Percentiles rank a stretch among this genome's conserved stretches.
phyloP scores from a whole-genome alignment of 2,329 filamentous ascomycete species.

The Alternaria triticimaculans region DNA sequence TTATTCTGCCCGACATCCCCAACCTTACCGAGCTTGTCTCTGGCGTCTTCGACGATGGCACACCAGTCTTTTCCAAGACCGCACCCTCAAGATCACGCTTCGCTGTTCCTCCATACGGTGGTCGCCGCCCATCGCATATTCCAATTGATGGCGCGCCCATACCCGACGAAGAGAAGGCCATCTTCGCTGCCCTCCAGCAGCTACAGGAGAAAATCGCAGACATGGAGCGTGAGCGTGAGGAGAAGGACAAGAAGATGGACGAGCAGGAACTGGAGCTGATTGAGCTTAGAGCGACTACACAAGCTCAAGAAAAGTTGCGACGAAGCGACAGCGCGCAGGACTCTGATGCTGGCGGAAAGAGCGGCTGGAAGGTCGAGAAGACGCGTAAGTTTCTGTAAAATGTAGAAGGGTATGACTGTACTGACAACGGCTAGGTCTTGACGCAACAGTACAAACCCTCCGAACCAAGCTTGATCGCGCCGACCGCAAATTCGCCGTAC shows the following conservation, averaged over 20 bases:
- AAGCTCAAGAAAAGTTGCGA: slow-evolving; percentile 49
- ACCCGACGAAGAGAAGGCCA: slow-evolving; percentile 67
- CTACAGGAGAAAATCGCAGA: slow-evolving; percentile 64
- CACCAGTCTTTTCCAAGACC: slow-evolving; percentile 62
- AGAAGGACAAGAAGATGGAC: slow-evolving; percentile 57
- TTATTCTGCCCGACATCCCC: slow-evolving; percentile 66
- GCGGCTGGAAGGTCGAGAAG: slow-evolving; percentile 58
- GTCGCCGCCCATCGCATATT: slow-evolving; percentile 48
- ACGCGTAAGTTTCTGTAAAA: slow-evolving; percentile 57
- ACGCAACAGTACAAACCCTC: slow-evolving; percentile 65
- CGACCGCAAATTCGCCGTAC: slow-evolving; percentile 67
- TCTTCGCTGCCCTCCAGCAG: slow-evolving; percentile 66
- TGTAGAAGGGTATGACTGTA: not conserved
- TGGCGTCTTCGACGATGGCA: slow-evolving; percentile 64
- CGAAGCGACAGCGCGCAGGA: slow-evolving; percentile 59
- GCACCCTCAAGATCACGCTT: slow-evolving; percentile 62
- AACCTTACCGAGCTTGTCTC: slow-evolving; percentile 68
- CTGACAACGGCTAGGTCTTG: slow-evolving; percentile 56
- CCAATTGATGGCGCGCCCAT: slow-evolving; percentile 62
- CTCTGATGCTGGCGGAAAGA: slow-evolving; percentile 50
- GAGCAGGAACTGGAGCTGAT: slow-evolving; percentile 61
- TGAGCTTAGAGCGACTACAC: slow-evolving; percentile 56
- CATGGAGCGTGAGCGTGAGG: slow-evolving; percentile 63
- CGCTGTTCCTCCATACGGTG: slow-evolving; percentile 51
- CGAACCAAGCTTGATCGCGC: slow-evolving; percentile 68